A percentile compares a stretch with the other conserved stretches of the same genome.
Evolutionary conservation across 2,329 filamentous ascomycete genomes (phyloP).

Genomic region (Neofusicoccum parvum): DNA sequence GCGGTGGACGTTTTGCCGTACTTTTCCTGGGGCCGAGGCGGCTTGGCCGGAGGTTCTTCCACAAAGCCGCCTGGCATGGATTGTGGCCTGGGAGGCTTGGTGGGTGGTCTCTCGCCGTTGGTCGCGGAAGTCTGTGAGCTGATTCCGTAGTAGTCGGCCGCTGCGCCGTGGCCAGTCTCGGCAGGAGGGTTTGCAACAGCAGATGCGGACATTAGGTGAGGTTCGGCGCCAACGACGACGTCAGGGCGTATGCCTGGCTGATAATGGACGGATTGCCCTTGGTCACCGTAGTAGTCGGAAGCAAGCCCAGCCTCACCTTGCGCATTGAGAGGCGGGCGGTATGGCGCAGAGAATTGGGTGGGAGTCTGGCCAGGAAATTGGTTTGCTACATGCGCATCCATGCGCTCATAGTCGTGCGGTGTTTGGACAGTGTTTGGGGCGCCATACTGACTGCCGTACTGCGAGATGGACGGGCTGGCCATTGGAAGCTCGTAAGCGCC

Average conservation of each 20-base stretch:
- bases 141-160: constrained; percentile 57
- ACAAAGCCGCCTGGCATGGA: constrained; percentile 41
- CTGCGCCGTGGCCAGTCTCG: constrained; percentile 63
- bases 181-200: constrained; percentile 54
- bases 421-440: constrained; percentile 38
- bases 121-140: background rate
- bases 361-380: constrained; percentile 64
- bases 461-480: constrained; percentile 35
- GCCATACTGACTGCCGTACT: constrained; percentile 38
- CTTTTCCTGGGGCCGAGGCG: constrained; percentile 29
- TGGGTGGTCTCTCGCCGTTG: constrained; percentile 27
- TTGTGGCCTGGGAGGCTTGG: constrained; percentile 38
- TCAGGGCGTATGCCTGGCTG: constrained; percentile 63
- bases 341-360: constrained; percentile 47
- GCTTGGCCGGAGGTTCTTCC: constrained; percentile 35
- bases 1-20: constrained; percentile 38
- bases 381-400: constrained; percentile 49
- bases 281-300: constrained; percentile 65
- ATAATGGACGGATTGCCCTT: constrained; percentile 59
- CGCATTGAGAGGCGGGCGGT: constrained; percentile 43
- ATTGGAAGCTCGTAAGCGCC: constrained; percentile 36
- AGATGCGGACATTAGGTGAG: constrained; percentile 59
- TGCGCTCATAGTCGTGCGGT: constrained; percentile 23
- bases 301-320: constrained; percentile 53
- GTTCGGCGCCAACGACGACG: constrained; percentile 57